Evolutionary conservation across 345 rosid genomes (phyloP).

Genomic region (Syzygium aromaticum): DNA sequence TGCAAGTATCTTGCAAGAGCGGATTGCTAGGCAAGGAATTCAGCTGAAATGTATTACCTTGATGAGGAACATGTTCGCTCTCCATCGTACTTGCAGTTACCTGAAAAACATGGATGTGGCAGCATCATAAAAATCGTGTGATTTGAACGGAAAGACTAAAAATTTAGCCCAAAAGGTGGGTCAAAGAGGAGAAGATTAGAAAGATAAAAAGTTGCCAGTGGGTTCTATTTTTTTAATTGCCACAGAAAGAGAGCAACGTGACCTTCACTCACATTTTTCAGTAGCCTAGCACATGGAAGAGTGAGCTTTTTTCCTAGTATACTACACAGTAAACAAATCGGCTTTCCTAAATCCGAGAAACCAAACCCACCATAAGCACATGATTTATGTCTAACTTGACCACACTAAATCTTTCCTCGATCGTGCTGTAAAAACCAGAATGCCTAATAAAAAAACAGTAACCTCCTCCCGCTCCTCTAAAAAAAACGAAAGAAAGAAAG

Average conservation of each 20-base stretch:
- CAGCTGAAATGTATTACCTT: conserved; percentile 23
- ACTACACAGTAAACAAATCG: background rate
- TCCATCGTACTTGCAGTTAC: conserved; percentile 48
- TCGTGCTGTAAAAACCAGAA: background rate
- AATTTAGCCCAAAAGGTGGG: background rate
- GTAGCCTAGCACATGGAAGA: background rate
- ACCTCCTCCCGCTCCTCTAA: background rate
- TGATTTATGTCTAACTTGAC: background rate
- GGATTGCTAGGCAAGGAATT: conserved; percentile 17
- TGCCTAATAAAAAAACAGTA: background rate
- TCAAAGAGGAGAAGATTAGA: background rate
- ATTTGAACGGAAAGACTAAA: background rate
- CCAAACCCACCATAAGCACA: background rate
- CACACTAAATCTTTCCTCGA: background rate
- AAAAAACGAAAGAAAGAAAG: background rate
- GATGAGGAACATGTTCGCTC: conserved; percentile 26
- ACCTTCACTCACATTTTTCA: background rate
- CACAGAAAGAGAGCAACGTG: background rate
- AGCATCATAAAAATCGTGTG: background rate
- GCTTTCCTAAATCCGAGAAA: background rate
- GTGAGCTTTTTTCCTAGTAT: background rate
- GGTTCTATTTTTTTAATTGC: background rate
- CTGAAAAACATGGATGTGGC: conserved; percentile 15
- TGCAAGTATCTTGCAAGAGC: conserved; percentile 18
- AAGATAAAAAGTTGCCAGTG: background rate